Evolutionary conservation across 768 basidiomycete genomes (phyloP), one percentile per base, ranked within the genome.

Genomic region (Mrakia frigida): DNA sequence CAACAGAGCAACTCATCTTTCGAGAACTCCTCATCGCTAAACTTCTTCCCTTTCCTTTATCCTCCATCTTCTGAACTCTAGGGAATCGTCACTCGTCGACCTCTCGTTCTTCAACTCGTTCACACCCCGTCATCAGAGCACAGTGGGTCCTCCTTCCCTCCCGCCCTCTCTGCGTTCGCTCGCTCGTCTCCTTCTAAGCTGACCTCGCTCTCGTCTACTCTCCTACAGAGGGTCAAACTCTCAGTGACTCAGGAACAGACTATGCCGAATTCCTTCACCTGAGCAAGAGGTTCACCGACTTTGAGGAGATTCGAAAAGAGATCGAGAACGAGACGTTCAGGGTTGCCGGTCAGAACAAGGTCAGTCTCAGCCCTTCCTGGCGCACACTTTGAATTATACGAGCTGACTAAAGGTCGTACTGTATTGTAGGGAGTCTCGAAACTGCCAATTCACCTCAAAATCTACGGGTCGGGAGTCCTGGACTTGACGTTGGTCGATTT

Each of bases 251-350:
- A 2, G 82, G 82, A 53, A 82, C 89, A 0, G 96, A 98, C 87
- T 98, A 95, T 90, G 96, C 89, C 63, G 97, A 98, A 84, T 99
- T 99, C 84, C 87, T 98, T 39, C 97, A 99, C 83, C 87, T 96
- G 74, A 95, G 98, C 87, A 93, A 92, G 82, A 89, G 92, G 56
- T 98, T 94, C 85, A 94, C 93, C n/a, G 96, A 98, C 82, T 98
- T 95, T 81, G 86, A 88, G 63, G 96, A 98, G 81, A 91, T 98
- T 79, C 88, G 96, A 56, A 91, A 90, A 79, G 97, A 99, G 85
- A 99, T 99, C 77, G 97, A 99, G 84, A 91, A 92, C 82, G 97
- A 99, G 86, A 99, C 97, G 2, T 94, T 90, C 83, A 87, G 97
- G 61, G 95, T 99, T 25, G 97, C 97, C 0, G 97, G 97, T 0